Base-by-base conservation (phyloP, 2,329 filamentous ascomycete genomes). In the Arthrinium puccinioides region DNA sequence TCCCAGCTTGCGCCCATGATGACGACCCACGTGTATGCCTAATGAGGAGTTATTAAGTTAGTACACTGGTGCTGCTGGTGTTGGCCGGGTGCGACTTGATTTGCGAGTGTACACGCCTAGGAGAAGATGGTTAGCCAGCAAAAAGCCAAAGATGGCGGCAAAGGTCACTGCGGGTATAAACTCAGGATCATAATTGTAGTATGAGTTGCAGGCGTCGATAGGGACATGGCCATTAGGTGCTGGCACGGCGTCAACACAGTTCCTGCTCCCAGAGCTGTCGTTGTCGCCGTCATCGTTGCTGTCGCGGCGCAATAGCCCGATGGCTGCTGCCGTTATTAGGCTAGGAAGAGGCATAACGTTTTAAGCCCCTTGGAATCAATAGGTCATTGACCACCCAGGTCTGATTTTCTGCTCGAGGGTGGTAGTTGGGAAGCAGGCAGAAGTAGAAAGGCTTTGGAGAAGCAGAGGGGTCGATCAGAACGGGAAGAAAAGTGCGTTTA, bases 1-100 rank as follows among this genome's bases (percentile, higher is more conserved):
- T 69, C 62, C 62, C 62, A 68, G 0, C 46, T 19, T 0, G 44
- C 56, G 9, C 57, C 61, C 58, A 66, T 64, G 21, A 63, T 54
- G 3, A 63, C 35, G 9, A 67, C 60, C 62, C 61, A 66, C 15
- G 41, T 32, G 35, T 38, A 46, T 20, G 13, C 11, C 37, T 44
- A 32, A 10, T n/a, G 6, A 7, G n/a, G 20, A 14, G 15, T 11
- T 33, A 15, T 33, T 15, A 33, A 10, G 27, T 4, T 18, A 10
- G 27, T 26, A 31, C 24, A 39, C 21, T 28, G 28, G 24, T 29
- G 24, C 2, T 9, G 20, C 9, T 32, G 16, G 25, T 19, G n/a
- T n/a, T n/a, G n/a, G n/a, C n/a, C n/a, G n/a, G n/a, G n/a, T n/a
- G n/a, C n/a, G n/a, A n/a, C n/a, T n/a, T n/a, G n/a, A n/a, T n/a